Evolutionary conservation across 1,139 yeast species (phyloP).

Genomic region (Torulaspora pretoriensis): DNA sequence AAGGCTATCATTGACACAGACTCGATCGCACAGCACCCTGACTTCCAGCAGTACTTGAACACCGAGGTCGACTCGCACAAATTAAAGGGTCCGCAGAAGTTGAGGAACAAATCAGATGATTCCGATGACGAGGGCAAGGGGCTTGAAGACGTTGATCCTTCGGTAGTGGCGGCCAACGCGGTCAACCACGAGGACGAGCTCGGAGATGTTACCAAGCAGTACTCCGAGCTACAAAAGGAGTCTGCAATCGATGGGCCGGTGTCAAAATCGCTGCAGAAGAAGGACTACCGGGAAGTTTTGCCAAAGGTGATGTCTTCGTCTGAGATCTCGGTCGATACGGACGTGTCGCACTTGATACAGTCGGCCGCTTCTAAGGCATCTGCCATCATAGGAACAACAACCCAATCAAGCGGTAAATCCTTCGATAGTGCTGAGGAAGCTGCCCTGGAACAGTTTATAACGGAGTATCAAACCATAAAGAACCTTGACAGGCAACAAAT

Average conservation of each 20-base stretch:
- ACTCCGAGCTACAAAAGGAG: constrained; percentile 16
- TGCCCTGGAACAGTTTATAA: constrained; percentile 68
- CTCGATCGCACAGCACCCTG: constrained; percentile 51
- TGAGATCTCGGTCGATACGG: constrained; percentile 19
- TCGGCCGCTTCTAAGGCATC: constrained; percentile 36
- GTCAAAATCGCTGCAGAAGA: constrained; percentile 13
- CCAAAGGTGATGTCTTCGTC: constrained; percentile 26
- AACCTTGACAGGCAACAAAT: constrained; percentile 61
- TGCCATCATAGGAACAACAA: constrained; percentile 28
- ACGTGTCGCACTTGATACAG: constrained; percentile 30
- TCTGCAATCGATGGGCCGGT: constrained; percentile 12
- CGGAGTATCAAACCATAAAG: constrained; percentile 60
- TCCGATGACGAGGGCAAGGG: constrained; percentile 18
- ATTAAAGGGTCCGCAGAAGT: constrained; percentile 8
- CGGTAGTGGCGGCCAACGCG: constrained; percentile 13
- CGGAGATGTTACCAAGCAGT: constrained; percentile 16
- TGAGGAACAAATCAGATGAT: constrained; percentile 8
- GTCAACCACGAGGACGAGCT: constrained; percentile 14
- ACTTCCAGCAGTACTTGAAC: constrained; percentile 43
- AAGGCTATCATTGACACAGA: constrained; percentile 67
- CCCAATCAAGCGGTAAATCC: constrained; percentile 36
- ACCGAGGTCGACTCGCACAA: constrained; percentile 31
- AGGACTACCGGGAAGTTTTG: constrained; percentile 24
- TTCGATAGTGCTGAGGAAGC: constrained; percentile 53
- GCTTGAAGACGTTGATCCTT: constrained; percentile 14